Base-by-base conservation (phyloP, 139 green algal genomes). In the Zygnema cylindricum region DNA sequence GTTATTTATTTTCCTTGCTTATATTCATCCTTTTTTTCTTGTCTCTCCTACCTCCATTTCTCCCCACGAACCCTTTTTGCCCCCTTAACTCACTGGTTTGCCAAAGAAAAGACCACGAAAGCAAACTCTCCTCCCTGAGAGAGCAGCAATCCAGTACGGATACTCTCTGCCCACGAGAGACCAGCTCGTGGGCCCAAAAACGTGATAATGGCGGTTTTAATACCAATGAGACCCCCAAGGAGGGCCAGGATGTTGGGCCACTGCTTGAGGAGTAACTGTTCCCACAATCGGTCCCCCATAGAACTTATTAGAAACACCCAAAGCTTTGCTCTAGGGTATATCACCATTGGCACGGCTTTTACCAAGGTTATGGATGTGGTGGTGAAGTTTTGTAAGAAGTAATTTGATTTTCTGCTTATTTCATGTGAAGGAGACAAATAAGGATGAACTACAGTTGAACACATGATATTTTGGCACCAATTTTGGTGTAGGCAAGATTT, bases 101-200 rank as follows among this genome's bases (percentile, higher is more conserved):
- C 89, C 33, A 98, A 92, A 2, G 94, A 94, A 55, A 99, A 95
- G 84, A 99, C 94, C 77, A 99, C 97, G 91, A 99, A 99, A 1
- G 97, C 97, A 93, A 99, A 99, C 94, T 99, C 97, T 1, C 97
- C 97, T n/a, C 97, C 97, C 91, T 99, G 96, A 21, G 87, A 92
- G 35, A 99, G 93, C 75, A 98, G 71, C 89, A 98, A 95, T n/a
- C 94, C 97, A 1, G 95, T 97, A 82, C 95, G 92, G 36, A 98
- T 92, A 81, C 78, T 90, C 89, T 98, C 96, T 39, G 85, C 79
- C 77, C 94, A 94, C 69, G 86, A 94, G 0, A 99, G 93, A 0
- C 97, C 97, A 81, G 98, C 95, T 1, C 94, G 69, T 1, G 92
- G 94, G 0, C 94, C 95, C 41, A 96, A 84, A 0, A 82, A 82